Evolutionary conservation across 352 stramenopile species (phyloP), one percentile per base, ranked within the genome.

Genomic region (Globisporangium ultimum): DNA sequence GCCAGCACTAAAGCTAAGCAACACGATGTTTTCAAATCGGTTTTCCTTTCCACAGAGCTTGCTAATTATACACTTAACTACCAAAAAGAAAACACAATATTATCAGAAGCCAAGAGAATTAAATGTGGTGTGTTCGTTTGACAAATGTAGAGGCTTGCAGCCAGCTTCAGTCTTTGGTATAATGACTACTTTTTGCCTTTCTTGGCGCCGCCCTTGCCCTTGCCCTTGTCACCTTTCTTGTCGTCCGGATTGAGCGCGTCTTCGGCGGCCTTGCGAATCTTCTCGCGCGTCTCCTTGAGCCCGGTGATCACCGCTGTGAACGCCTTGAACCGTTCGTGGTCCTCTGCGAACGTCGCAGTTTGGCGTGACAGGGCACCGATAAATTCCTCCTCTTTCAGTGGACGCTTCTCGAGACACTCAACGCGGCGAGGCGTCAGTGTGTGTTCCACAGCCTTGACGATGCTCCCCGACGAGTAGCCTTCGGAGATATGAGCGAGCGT

Each of bases 401-500:
- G 62, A 1, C 89, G 67, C 65, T 91, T 96, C 18, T 88, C 77
- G 6, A 98, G 65, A 34, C 86, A 90, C 36, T 88, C 69, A 12
- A 89, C 73, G 48, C 92, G 77, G 17, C 91, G 72, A 24, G 70
- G 66, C 2, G 90, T 97, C 14, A 98, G 51, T 14, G 87, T 96
- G 8, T 75, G 72, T 42, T 88, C 71, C 14, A 97, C 88, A 0
- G 87, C 75, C 4, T 62, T 65, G 22, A 88, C 72, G 50, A 98
- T 96, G 45, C 80, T 81, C 9, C 91, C 91, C 10, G 83, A 91
- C 24, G 86, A 91, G 61, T 97, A 98, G 9, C 92, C 92, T 52
- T 97, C 88, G 2, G 88, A 97, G 54, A 98, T 91, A 53, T 97
- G 84, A 5, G 91, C 85, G 13, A 98, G 70, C 12, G 84, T 96